Percentiles rank a stretch among this genome's conserved stretches.
Conservation (phyloP, 1,284 basidiomycete genomes). For the Sporisorium sorghi region DNA sequence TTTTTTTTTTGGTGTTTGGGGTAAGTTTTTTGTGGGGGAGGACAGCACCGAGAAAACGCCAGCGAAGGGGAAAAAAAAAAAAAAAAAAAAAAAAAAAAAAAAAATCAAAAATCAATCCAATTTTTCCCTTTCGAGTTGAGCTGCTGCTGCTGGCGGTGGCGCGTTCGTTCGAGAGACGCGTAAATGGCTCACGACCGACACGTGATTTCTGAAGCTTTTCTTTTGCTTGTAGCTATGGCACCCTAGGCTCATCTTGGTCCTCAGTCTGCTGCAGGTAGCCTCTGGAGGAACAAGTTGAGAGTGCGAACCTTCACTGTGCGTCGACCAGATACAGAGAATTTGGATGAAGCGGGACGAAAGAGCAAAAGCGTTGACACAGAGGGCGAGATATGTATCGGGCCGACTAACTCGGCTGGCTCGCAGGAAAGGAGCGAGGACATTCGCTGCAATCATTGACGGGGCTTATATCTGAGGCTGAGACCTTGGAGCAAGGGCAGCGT, state of each 20-base stretch:
- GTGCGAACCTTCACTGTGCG: no score
- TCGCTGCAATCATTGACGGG: background rate
- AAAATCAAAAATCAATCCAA: background rate
- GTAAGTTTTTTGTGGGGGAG: no score
- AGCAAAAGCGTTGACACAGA: background rate
- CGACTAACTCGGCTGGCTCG: background rate
- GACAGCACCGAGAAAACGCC: no score
- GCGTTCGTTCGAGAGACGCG: slow-evolving; percentile 6
- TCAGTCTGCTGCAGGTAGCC: no score
- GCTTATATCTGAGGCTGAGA: slow-evolving; percentile 4
- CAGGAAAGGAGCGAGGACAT: background rate
- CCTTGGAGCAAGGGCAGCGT: background rate
- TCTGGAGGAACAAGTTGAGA: no score
- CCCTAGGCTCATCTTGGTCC: no score
- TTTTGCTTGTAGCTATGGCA: no score
- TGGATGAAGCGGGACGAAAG: background rate
- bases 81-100: background rate
- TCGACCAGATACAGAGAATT: no score
- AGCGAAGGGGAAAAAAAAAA: no score
- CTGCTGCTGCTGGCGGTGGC: background rate
- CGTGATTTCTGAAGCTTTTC: background rate
- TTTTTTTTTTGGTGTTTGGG: no score
- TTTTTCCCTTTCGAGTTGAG: background rate
- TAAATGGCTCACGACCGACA: slow-evolving; percentile 5
- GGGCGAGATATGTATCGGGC: background rate